Base-by-base conservation (phyloP, 1,284 basidiomycete genomes). In the Ganoderma boninense region DNA sequence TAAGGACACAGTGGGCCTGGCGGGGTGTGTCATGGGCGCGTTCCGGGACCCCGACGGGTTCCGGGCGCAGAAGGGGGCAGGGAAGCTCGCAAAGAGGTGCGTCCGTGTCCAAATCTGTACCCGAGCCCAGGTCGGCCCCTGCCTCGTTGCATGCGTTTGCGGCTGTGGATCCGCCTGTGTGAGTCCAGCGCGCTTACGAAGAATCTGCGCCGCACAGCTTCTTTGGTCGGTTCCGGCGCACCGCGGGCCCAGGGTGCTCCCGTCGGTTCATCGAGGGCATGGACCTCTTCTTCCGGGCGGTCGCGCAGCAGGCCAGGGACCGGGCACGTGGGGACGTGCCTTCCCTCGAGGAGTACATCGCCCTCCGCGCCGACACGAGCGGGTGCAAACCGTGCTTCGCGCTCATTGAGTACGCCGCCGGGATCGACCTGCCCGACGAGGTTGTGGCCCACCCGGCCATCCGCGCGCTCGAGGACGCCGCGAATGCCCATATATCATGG, bases 371-470 rank as follows among this genome's bases (percentile, higher is more conserved):
- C 35, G 76, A 78, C 65, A 79, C 77, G 38, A 79, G 78, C 64
- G 80, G 77, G 11, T 79, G 77, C 73, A 77, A 77, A 67, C 78
- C 79, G 2, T 77, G 76, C 67, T 81, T 80, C 70, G 79, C 76
- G 42, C 74, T 82, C 46, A 75, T 81, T 62, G 78, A 80, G 66
- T 82, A 80, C 67, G 76, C 77, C 16, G 74, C 76, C 52, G 77
- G 76, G 11, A 74, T 81, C 49, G 77, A 81, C 54, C 73, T 82
- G 20, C 80, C 80, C 3, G 77, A 79, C 46, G 71, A 77, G 62
- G 79, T 81, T 62, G 68, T 76, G 49, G 66, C 77, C 32, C 75
- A 82, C 71, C 78, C 79, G 23, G 72, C 71, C 66, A 76, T 80
- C 59, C 74, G 69, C 46, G 69, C 70, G 18, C 73, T 82, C 5